Base-by-base conservation (phyloP, 2,329 filamentous ascomycete species). In the Mycogone perniciosa region DNA sequence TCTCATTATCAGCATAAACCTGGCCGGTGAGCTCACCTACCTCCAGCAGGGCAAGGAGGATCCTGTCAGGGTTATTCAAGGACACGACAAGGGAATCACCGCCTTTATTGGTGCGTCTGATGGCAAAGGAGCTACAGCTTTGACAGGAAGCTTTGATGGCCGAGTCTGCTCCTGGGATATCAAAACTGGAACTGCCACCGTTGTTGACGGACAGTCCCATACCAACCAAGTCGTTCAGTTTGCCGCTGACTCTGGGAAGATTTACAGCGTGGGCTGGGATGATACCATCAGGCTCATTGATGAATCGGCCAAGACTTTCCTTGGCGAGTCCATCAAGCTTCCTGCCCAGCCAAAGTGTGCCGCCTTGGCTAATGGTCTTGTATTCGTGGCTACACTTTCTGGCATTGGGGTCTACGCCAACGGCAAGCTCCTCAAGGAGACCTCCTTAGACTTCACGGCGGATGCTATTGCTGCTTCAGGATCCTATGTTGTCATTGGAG, bases 241-340 rank as follows among this genome's bases (percentile, higher is more conserved):
- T 56, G 74, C 85, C 3, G 72, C 81, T 1, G 73, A 74, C 6
- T 64, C 74, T 2, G 79, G 82, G 33, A 79, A 82, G 57, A 81
- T 89, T n/a, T 91, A 88, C 71, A 92, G 85, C 62, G 87, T 92
- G 48, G 91, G 85, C 56, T 99, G 92, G 93, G 93, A 99, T 64
- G 93, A 99, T 67, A 89, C 85, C 1, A 75, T 97, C 34, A 85
- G 90, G 55, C 85, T 81, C 40, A 77, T 95, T 34, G 90, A 95
- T 57, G 77, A 86, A 52, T 77, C 82, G 1, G 81, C 85, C 47
- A 85, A 82, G 61, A 88, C 84, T 0, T 96, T 95, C 66, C 77
- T 84, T 5, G 89, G 87, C 50, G 76, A 77, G 45, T 75, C 81
- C 1, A 71, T 77, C 31, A 85, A 86, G 63, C 78, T 95, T 20